These are phyloP conservation scores for Tulasnella sp. DNA, from an alignment of 768 basidiomycete species.

Conservation along the genomic window DNA sequence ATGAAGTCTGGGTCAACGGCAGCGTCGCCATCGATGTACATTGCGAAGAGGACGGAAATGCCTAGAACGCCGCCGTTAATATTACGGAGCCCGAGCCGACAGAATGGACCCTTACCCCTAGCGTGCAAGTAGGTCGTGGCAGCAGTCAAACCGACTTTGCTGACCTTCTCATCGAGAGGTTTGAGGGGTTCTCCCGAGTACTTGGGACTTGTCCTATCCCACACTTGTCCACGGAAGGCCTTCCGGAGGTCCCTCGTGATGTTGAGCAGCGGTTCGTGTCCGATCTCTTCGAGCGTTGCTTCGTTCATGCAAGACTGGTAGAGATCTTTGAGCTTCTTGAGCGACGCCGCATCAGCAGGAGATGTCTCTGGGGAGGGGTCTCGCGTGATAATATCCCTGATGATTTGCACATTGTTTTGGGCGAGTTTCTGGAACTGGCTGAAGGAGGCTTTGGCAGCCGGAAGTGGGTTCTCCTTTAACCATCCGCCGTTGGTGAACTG, in stretches of 20 bases:
- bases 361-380: constrained; percentile 23
- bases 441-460: constrained; percentile 69
- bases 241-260: constrained; percentile 54
- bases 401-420: constrained; percentile 67
- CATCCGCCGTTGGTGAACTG: constrained; percentile 89
- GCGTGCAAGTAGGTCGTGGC: constrained; percentile 83
- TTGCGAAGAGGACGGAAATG: constrained; percentile 68
- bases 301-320: constrained; percentile 81
- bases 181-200: neutral
- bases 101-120: constrained; percentile 44
- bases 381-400: constrained; percentile 41
- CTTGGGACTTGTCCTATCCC: constrained; percentile 30
- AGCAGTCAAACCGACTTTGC: constrained; percentile 55
- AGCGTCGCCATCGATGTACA: constrained; percentile 80
- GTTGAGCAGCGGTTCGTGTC: constrained; percentile 58
- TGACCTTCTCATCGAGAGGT: neutral
- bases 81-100: neutral
- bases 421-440: constrained; percentile 66
- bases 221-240: constrained; percentile 50
- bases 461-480: constrained; percentile 73
- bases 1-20: constrained; percentile 80
- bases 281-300: constrained; percentile 61
- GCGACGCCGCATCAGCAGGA: constrained; percentile 46
- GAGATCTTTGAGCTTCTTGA: constrained; percentile 58
- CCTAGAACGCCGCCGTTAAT: constrained; percentile 37